These are phyloP conservation scores for Ceratobasidium sp. DNA, from an alignment of 1,284 basidiomycete species.

Conservation along the genomic window DNA sequence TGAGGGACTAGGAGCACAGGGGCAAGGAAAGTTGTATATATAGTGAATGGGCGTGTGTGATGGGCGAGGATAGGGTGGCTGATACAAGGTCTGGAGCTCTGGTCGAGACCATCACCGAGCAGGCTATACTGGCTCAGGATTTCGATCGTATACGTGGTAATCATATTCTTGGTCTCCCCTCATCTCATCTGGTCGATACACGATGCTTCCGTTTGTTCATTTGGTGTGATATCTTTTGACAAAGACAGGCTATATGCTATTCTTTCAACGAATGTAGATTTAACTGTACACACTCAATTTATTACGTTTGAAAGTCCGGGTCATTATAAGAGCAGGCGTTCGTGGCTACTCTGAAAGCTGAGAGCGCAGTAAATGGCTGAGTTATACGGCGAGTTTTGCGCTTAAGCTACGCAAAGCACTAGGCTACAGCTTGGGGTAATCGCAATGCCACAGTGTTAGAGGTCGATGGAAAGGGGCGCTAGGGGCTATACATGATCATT, in stretches of 20 bases:
- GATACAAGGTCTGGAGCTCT: conserved; percentile 5
- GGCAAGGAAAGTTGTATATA: conserved; percentile 9
- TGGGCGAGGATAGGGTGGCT: background rate
- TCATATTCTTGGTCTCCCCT: background rate
- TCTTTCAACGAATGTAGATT: background rate
- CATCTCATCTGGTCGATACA: background rate
- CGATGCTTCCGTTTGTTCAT: background rate
- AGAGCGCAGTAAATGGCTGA: too few relatives aligned
- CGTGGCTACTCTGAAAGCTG: too few relatives aligned
- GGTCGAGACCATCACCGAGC: background rate
- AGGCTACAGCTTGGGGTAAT: too few relatives aligned
- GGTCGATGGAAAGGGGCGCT: too few relatives aligned
- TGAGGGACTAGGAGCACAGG: conserved; percentile 7
- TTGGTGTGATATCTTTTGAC: background rate
- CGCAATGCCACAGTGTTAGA: too few relatives aligned
- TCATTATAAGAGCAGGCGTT: too few relatives aligned
- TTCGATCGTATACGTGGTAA: background rate
- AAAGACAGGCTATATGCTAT: background rate
- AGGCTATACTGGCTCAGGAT: background rate
- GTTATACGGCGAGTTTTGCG: too few relatives aligned
- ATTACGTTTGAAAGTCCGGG: too few relatives aligned
- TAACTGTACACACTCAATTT: background rate
- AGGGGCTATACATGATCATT: too few relatives aligned
- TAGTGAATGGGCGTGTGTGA: conserved; percentile 3
- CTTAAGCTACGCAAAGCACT: too few relatives aligned